A percentile compares a stretch with the other conserved stretches of the same genome.
phyloP scores from a whole-genome alignment of 2,329 filamentous ascomycete genomes.

The Botrytis byssoidea region DNA sequence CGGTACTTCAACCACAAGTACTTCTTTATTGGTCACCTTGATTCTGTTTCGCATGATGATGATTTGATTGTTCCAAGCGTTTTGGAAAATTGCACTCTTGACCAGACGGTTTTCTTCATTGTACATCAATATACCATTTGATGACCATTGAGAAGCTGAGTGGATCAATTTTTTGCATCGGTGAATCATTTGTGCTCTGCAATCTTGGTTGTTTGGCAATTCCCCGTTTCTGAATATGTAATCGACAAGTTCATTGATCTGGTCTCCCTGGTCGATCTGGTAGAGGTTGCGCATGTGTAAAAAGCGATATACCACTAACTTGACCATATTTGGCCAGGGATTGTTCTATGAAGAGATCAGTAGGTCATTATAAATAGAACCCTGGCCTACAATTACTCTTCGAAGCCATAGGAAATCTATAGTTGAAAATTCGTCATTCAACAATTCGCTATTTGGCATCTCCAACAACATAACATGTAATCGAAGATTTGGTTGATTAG shows the following conservation, averaged over 20 bases:
- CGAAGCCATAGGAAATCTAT: not conserved
- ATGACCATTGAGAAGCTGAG: not conserved
- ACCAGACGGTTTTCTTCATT: not conserved
- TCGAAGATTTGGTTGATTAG: not conserved
- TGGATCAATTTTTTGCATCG: not conserved
- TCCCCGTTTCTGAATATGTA: not conserved
- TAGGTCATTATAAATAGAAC: not conserved
- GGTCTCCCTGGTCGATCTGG: not conserved
- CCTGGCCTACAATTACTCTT: not conserved
- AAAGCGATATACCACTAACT: conserved; percentile 2
- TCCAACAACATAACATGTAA: not conserved
- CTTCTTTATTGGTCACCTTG: not conserved
- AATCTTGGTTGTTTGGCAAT: not conserved
- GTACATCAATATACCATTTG: not conserved
- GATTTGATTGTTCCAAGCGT: conserved; percentile 3
- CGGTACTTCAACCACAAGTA: not conserved
- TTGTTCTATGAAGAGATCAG: not conserved
- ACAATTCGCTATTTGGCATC: not conserved
- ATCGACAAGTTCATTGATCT: not conserved
- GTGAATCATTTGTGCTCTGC: conserved; percentile 3
- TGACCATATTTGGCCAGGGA: conserved; percentile 1
- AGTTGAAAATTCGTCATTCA: not conserved
- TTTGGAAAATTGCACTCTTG: not conserved
- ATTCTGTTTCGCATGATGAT: not conserved
- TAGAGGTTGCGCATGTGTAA: not conserved